phyloP scores from a whole-genome alignment of 768 basidiomycete genomes.

The Russula griseocarnosa region DNA sequence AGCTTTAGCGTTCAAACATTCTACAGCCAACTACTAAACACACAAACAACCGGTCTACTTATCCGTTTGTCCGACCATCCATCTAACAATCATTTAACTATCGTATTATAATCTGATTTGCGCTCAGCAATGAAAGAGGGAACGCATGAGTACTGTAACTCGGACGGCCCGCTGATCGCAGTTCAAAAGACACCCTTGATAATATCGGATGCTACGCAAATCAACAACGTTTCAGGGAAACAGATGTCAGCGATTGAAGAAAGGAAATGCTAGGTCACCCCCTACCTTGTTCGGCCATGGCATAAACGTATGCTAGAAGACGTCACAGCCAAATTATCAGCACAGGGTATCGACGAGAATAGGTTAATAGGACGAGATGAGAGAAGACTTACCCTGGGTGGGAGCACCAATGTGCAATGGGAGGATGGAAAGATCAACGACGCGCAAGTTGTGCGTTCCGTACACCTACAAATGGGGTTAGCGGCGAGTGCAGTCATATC shows the following conservation, averaged over 20 bases:
- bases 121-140: not conserved
- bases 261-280: not conserved
- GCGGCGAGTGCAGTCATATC: too few relatives aligned
- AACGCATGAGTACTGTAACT: not conserved
- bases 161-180: not conserved
- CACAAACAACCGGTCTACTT: not conserved
- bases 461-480: constrained; percentile 41
- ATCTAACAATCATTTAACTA: not conserved
- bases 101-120: not conserved
- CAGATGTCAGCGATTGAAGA: not conserved
- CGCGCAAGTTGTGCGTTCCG: constrained; percentile 53
- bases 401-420: constrained; percentile 51
- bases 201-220: constrained; percentile 32
- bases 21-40: not conserved
- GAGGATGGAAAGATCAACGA: constrained; percentile 52
- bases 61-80: not conserved
- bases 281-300: constrained; percentile 45
- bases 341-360: not conserved
- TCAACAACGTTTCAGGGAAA: not conserved
- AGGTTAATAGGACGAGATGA: not conserved
- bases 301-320: constrained; percentile 33
- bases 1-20: not conserved
- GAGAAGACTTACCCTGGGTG: constrained; percentile 39
- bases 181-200: constrained; percentile 29
- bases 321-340: constrained; percentile 32